Evolutionary conservation across 495 filamentous ascomycete genomes (phyloP).

Genomic region (Penicillium herquei): DNA sequence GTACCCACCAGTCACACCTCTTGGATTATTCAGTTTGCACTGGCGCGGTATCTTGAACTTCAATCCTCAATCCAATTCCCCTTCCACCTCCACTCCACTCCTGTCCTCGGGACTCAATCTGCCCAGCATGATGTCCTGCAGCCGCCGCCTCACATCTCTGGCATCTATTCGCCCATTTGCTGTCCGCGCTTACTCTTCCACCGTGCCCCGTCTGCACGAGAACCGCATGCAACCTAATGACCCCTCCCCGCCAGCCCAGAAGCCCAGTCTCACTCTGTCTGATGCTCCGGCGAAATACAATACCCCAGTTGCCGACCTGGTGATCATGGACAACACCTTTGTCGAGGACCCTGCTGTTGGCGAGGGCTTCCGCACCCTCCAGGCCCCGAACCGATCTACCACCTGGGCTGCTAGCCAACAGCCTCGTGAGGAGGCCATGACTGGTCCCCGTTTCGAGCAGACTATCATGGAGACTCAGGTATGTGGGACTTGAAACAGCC

Average conservation of each 20-base stretch:
- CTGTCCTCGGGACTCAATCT: constrained; percentile 24
- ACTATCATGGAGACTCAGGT: constrained; percentile 90
- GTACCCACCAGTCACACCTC: constrained; percentile 28
- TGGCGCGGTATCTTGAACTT: constrained; percentile 14
- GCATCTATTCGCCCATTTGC: constrained; percentile 34
- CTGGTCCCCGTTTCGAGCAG: constrained; percentile 93
- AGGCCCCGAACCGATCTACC: constrained; percentile 81
- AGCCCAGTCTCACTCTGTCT: constrained; percentile 57
- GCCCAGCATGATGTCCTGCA: constrained; percentile 56
- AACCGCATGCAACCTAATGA: constrained; percentile 55
- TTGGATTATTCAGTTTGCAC: constrained; percentile 31
- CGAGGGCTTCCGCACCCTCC: constrained; percentile 59
- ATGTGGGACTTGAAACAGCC: constrained; percentile 26
- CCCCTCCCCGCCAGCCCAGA: constrained; percentile 45
- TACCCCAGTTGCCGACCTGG: constrained; percentile 49
- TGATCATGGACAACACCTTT: constrained; percentile 41
- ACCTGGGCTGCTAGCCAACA: constrained; percentile 85
- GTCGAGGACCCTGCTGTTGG: constrained; percentile 59
- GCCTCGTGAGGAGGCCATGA: constrained; percentile 78
- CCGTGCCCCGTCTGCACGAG: constrained; percentile 45
- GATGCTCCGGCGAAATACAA: constrained; percentile 65
- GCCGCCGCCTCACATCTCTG: constrained; percentile 46
- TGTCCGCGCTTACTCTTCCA: constrained; percentile 49
- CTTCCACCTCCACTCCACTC: constrained; percentile 9
- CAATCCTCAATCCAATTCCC: constrained; percentile 15